Percentiles rank a stretch among this genome's conserved stretches.
Conservation (phyloP, 2,329 filamentous ascomycete species). For the Paracorniculantispora psalliotae region DNA sequence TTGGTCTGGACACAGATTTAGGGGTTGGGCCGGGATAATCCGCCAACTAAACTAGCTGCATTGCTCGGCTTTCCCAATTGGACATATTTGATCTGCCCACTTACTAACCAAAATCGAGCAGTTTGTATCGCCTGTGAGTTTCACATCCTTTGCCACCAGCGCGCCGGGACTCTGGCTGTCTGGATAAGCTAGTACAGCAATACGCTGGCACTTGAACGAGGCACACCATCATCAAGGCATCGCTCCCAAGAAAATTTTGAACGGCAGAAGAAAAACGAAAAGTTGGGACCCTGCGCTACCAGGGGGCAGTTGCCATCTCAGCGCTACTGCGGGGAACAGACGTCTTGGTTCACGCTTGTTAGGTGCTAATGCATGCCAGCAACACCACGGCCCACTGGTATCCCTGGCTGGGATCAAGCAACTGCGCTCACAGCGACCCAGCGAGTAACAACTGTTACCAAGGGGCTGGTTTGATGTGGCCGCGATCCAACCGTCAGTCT, state of each 20-base stretch:
- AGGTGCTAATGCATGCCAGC: neutral
- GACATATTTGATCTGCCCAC: neutral
- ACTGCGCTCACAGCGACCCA: neutral
- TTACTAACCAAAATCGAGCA: neutral
- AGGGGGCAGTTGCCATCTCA: neutral
- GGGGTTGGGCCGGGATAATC: neutral
- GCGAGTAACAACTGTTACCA: neutral
- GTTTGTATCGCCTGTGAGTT: neutral
- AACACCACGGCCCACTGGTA: neutral
- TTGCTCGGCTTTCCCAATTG: neutral
- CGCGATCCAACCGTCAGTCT: neutral
- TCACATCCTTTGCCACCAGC: neutral
- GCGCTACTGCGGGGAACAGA: conserved; percentile 7
- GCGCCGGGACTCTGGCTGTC: too few species aligned
- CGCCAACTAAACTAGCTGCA: conserved; percentile 4
- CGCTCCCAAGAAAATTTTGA: neutral
- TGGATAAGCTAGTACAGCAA: neutral
- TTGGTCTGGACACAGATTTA: neutral
- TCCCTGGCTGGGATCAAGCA: neutral
- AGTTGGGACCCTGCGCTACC: neutral
- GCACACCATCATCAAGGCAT: neutral
- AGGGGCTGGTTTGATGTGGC: neutral
- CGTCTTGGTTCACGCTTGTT: conserved; percentile 1
- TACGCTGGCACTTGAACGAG: neutral
- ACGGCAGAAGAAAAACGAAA: neutral